Evolutionary conservation across 176 grass and related monocot genomes (phyloP).

Genomic region (Aegilops tauschii): DNA sequence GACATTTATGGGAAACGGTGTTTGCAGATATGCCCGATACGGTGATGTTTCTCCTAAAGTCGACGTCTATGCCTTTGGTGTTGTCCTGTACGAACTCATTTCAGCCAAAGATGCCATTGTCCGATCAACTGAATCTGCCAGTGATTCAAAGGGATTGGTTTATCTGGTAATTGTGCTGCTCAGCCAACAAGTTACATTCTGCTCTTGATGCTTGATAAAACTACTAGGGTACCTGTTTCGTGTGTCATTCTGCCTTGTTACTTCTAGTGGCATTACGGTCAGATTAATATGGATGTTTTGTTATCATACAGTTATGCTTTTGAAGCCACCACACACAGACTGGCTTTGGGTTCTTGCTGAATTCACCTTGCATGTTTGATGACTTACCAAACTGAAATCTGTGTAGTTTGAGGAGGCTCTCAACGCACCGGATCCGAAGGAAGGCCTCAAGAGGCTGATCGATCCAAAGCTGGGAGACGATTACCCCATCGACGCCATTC

Average conservation of each 20-base stretch:
- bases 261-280: neutral
- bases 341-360: neutral
- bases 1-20: constrained; percentile 4
- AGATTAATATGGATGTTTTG: neutral
- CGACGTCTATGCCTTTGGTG: constrained; percentile 90
- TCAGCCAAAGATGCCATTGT: constrained; percentile 92
- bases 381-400: neutral
- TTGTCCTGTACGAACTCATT: constrained; percentile 95
- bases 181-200: neutral
- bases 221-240: neutral
- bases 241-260: neutral
- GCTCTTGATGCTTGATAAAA: neutral
- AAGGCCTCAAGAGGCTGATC: constrained; percentile 48
- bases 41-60: constrained; percentile 93
- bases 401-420: constrained; percentile 82
- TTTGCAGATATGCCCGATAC: constrained; percentile 75
- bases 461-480: constrained; percentile 72
- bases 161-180: constrained; percentile 59
- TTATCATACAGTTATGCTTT: neutral
- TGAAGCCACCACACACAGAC: neutral
- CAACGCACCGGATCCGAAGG: constrained; percentile 50
- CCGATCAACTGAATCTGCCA: constrained; percentile 47
- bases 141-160: constrained; percentile 81
- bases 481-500: constrained; percentile 59
- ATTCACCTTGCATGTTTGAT: neutral